Evolutionary conservation across 192 early-diverging fungal species (phyloP).

Genomic region (Backusella tarrabulga): DNA sequence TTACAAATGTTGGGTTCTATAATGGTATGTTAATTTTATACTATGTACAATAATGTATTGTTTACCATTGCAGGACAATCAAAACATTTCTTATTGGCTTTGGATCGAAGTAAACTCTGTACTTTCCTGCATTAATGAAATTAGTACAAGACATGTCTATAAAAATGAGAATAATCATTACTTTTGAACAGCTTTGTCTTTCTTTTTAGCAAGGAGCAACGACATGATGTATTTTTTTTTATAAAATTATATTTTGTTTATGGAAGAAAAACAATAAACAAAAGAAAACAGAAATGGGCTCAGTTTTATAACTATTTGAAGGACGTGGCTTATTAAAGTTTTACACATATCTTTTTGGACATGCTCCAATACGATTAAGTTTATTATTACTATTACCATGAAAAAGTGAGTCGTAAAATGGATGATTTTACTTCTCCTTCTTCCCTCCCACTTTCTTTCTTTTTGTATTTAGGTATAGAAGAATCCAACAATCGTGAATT

Average conservation of each 20-base stretch:
- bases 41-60: background rate
- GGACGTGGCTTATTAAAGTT: background rate
- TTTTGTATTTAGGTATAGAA: background rate
- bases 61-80: conserved; percentile 1
- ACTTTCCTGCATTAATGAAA: background rate
- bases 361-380: background rate
- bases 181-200: conserved; percentile 4
- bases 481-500: background rate
- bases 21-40: background rate
- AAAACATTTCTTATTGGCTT: background rate
- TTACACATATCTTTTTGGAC: background rate
- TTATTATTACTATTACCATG: background rate
- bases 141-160: background rate
- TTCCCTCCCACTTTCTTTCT: background rate
- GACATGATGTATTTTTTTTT: background rate
- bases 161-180: background rate
- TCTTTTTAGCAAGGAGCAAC: background rate
- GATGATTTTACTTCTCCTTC: background rate
- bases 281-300: background rate
- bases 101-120: background rate
- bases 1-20: background rate
- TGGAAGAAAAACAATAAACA: background rate
- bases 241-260: background rate
- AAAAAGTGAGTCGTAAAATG: background rate
- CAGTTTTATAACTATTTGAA: conserved; percentile 1